A percentile compares a stretch with the other conserved stretches of the same genome.
phyloP scores from a whole-genome alignment of 2,329 filamentous ascomycete species.

The Neonectria magnoliae region DNA sequence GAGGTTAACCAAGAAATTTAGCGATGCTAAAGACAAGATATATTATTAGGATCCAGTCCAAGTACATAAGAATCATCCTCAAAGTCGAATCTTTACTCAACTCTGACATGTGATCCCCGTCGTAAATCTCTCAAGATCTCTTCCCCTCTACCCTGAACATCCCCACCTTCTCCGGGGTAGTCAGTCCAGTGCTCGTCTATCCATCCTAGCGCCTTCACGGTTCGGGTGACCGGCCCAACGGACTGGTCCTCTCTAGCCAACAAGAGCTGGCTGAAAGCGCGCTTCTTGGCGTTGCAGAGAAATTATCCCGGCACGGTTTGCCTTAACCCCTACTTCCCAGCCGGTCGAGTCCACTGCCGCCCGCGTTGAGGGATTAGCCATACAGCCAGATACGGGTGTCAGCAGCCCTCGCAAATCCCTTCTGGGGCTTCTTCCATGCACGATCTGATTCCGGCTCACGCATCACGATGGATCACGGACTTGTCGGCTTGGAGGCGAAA shows the following conservation, averaged over 20 bases:
- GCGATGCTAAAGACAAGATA: not conserved
- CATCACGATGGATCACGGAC: slow-evolving; percentile 22
- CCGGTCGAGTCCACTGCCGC: slow-evolving; percentile 1
- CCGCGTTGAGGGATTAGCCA: not conserved
- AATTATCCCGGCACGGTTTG: not conserved
- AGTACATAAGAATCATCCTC: no score
- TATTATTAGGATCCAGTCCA: not conserved
- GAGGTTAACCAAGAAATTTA: not conserved
- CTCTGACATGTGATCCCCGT: not conserved
- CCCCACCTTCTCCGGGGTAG: not conserved
- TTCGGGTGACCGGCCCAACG: not conserved
- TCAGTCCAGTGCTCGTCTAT: not conserved
- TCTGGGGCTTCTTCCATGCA: not conserved
- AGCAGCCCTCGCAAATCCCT: not conserved
- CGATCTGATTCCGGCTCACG: not conserved
- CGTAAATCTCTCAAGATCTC: slow-evolving; percentile 1
- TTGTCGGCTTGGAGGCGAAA: slow-evolving; percentile 40
- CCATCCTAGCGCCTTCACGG: not conserved
- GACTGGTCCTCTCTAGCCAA: not conserved
- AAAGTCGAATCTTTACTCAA: not conserved
- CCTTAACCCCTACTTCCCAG: not conserved
- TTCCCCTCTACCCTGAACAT: not conserved
- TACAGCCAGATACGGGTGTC: not conserved
- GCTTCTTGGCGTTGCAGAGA: not conserved
- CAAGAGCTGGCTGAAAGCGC: not conserved